These are phyloP conservation scores for Xylaria polymorpha DNA, from an alignment of 2,329 filamentous ascomycete genomes.

Conservation along the genomic window DNA sequence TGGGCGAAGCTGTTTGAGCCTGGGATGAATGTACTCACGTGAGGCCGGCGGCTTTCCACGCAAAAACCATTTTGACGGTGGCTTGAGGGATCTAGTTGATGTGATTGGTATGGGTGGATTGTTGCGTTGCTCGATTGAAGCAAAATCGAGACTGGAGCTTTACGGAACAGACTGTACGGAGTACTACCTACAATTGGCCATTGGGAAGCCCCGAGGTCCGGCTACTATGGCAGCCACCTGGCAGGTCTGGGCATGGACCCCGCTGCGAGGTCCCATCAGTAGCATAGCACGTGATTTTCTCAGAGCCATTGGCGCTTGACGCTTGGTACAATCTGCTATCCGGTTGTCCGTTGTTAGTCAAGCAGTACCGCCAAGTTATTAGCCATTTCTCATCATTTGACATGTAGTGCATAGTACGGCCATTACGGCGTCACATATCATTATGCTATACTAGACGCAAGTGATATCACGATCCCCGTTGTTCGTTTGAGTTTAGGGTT, in stretches of 20 bases:
- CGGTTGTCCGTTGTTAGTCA: not conserved
- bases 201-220: constrained; percentile 25
- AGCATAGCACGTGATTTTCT: constrained; percentile 6
- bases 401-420: not conserved
- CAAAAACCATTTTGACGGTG: constrained; percentile 86
- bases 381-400: not conserved
- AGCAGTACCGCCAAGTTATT: not conserved
- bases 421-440: not conserved
- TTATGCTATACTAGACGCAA: not conserved
- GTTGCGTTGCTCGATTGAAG: constrained; percentile 49
- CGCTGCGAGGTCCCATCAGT: not conserved
- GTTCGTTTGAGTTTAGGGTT: constrained; percentile 3
- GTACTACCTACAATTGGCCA: constrained; percentile 24
- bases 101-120: constrained; percentile 46
- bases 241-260: constrained; percentile 3
- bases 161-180: constrained; percentile 28
- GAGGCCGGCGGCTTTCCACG: constrained; percentile 98
- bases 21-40: constrained; percentile 72
- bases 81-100: constrained; percentile 49
- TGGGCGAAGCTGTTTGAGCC: constrained; percentile 11
- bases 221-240: constrained; percentile 30
- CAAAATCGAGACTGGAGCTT: constrained; percentile 44
- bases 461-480: not conserved
- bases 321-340: not conserved
- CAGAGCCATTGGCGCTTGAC: not conserved